Evolutionary conservation across 2,329 filamentous ascomycete species (phyloP), one percentile per base, ranked within the genome.

Genomic region (Xylaria digitata): DNA sequence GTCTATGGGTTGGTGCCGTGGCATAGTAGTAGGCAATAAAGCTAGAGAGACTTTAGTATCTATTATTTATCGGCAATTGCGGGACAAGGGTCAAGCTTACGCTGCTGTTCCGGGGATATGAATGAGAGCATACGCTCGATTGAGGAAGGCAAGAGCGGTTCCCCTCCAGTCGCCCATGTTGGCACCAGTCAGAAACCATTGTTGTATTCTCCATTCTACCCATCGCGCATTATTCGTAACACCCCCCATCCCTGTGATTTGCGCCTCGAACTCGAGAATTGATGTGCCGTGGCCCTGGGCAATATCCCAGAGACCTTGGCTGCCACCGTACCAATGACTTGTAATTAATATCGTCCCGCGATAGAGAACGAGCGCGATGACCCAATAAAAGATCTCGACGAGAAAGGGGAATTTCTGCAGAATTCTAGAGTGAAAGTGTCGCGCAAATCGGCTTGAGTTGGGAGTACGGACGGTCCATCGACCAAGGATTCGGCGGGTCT

Each of bases 351-450:
- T 84, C 7, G 87, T 89, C 76, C 88, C 80, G 43, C 85, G 82
- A 78, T 91, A 91, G 75, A 90, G 88, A 52, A 84, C 81, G 70
- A 89, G 86, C 73, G 89, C 90, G 71, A 91, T 82, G 49, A 85
- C 82, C 89, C 89, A 92, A 80, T 92, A 92, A 76, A 91, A 91
- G 88, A 92, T 91, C 77, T 92, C 89, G 55, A 92, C 84, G 61
- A 92, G 77, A 74, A 92, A 92, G 4, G 90, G 89, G 70, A 88
- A 89, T 71, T 88, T 88, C 72, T 87, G 84, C 55, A 90, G 78
- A 59, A 90, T 80, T 30, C 87, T 82, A 65, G 85, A 89, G 76
- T 89, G 87, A 49, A 86, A 73, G 73, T 89, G 80, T 61, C 84
- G 79, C 56, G 83, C 80, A 76, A 89, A 90, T 13, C 85, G 83